Percentiles rank a stretch among this genome's conserved stretches.
These are phyloP conservation scores for Isoetes engelmannii DNA, from an alignment of 83 land plant species.

Conservation along the genomic window DNA sequence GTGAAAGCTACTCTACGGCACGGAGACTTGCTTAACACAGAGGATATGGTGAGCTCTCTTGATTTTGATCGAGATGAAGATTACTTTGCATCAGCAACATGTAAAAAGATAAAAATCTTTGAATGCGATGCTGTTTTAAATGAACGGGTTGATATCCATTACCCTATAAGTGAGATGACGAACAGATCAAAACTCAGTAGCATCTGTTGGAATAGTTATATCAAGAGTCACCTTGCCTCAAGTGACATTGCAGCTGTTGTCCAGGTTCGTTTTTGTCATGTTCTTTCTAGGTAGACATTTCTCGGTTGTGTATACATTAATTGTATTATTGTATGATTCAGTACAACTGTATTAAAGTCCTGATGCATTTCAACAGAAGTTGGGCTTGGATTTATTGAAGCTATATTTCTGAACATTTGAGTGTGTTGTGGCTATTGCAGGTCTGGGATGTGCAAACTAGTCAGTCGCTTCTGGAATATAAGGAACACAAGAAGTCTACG, in stretches of 20 bases:
- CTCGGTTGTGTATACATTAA: background rate
- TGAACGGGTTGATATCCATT: constrained; percentile 75
- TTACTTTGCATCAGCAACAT: constrained; percentile 84
- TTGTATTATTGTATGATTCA: background rate
- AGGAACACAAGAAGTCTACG: constrained; percentile 78
- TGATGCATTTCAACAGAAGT: constrained; percentile 5
- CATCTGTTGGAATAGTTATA: constrained; percentile 79
- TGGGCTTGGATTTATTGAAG: background rate
- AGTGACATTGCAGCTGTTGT: constrained; percentile 85
- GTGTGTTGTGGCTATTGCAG: constrained; percentile 25
- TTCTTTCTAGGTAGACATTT: no score
- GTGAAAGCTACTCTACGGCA: constrained; percentile 55
- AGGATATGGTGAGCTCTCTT: constrained; percentile 74
- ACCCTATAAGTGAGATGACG: constrained; percentile 75
- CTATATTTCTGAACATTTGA: background rate
- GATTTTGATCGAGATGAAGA: constrained; percentile 87
- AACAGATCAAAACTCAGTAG: constrained; percentile 74
- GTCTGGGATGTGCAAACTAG: constrained; percentile 83
- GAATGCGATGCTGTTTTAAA: constrained; percentile 61
- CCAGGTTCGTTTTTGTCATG: constrained; percentile 41
- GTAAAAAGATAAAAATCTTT: constrained; percentile 87
- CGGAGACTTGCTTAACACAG: constrained; percentile 61
- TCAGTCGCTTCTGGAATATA: constrained; percentile 58
- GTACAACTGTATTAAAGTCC: background rate
- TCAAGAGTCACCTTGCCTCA: constrained; percentile 80